Percentiles rank a stretch among this genome's conserved stretches.
Evolutionary conservation across 257 asterid genomes (phyloP).

Genomic region (Eustoma russellianum): DNA sequence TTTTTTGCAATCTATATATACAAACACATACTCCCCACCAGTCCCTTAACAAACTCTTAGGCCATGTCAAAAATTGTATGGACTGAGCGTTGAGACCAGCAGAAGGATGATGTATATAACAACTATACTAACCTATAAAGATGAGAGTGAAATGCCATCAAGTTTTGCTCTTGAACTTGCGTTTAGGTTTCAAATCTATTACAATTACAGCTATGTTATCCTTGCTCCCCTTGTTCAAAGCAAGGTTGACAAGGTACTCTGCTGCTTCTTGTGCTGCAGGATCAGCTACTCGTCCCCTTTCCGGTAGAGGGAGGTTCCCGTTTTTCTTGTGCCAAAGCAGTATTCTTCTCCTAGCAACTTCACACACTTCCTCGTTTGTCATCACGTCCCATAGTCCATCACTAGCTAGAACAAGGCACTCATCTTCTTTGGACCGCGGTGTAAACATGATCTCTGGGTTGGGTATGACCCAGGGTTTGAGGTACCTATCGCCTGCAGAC

Average conservation of each 20-base stretch:
- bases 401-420: constrained; percentile 68
- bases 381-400: constrained; percentile 87
- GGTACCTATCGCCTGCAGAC: constrained; percentile 59
- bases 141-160: constrained; percentile 12
- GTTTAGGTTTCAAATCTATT: constrained; percentile 58
- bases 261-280: constrained; percentile 92
- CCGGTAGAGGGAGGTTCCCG: constrained; percentile 23
- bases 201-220: constrained; percentile 71
- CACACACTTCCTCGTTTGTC: constrained; percentile 66
- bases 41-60: constrained; percentile 39
- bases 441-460: constrained; percentile 64
- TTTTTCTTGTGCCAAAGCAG: constrained; percentile 75
- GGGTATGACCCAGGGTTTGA: constrained; percentile 81
- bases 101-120: constrained; percentile 21
- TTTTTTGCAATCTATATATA: not conserved
- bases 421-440: constrained; percentile 66
- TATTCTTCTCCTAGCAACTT: constrained; percentile 51
- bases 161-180: constrained; percentile 65
- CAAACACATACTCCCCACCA: constrained; percentile 30
- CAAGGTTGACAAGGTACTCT: constrained; percentile 50
- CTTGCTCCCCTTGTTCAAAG: constrained; percentile 68
- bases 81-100: constrained; percentile 32
- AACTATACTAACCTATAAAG: constrained; percentile 15
- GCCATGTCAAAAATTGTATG: constrained; percentile 64
- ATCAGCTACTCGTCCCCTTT: constrained; percentile 58